Conservation (phyloP, 768 basidiomycete genomes). For the Xerocomellus chrysenteron region DNA sequence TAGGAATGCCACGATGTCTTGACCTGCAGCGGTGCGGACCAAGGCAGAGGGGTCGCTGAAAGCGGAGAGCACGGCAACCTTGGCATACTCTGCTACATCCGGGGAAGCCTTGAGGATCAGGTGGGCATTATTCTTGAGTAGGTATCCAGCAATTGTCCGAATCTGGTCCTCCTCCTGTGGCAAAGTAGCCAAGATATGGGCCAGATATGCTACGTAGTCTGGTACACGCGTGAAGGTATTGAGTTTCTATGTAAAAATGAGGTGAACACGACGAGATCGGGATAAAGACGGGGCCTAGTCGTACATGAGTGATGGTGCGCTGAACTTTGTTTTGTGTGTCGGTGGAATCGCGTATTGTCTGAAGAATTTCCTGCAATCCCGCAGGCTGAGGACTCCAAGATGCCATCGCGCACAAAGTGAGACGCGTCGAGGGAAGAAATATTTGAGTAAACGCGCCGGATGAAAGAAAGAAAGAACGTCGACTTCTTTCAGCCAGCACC, state of each 20-base stretch:
- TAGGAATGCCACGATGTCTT: constrained; percentile 89
- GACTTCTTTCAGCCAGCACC: constrained; percentile 13
- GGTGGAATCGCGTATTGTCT: constrained; percentile 89
- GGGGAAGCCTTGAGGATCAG: constrained; percentile 67
- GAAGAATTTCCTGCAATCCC: constrained; percentile 88
- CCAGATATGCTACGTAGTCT: constrained; percentile 95
- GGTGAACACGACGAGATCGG: constrained; percentile 22
- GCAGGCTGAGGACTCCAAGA: constrained; percentile 82
- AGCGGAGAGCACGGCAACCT: constrained; percentile 72
- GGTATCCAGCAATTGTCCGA: constrained; percentile 92
- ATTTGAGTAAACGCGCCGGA: constrained; percentile 30
- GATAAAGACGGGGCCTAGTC: constrained; percentile 22
- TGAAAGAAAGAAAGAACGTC: constrained; percentile 24
- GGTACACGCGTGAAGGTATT: constrained; percentile 84
- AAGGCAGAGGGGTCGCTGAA: constrained; percentile 81
- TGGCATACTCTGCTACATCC: constrained; percentile 71
- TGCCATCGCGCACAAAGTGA: constrained; percentile 48
- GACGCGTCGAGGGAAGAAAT: constrained; percentile 29
- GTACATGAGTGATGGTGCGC: constrained; percentile 78
- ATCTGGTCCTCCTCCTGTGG: constrained; percentile 87
- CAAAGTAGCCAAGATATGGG: constrained; percentile 83
- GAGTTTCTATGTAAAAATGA: constrained; percentile 60
- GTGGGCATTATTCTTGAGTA: constrained; percentile 93
- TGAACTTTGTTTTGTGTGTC: constrained; percentile 73
- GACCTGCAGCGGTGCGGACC: constrained; percentile 92